Base-by-base conservation (phyloP, 2,329 filamentous ascomycete genomes). In the Fusarium xylarioides region DNA sequence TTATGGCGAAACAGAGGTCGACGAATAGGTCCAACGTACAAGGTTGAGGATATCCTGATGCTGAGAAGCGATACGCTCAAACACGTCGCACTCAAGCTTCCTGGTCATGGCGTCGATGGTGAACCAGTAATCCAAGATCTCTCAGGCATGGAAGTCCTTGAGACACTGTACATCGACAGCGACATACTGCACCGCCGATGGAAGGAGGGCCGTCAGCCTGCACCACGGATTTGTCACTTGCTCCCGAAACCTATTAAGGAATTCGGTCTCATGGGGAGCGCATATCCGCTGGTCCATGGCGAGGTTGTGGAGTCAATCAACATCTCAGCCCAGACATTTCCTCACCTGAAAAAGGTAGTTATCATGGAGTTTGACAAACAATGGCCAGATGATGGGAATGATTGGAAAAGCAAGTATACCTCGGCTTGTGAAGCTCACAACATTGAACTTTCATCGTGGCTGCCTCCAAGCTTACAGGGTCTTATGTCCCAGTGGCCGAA, bases 401-500 rank as follows among this genome's bases (percentile, higher is more conserved):
- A 18, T 10, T 49, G 53, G 38, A 7, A 7, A 4, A 0, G 11
- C 2, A n/a, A 4, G 14, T 11, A 40, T 44, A 10, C 49, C 32
- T 68, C 56, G 21, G 64, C 32, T n/a, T 68, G 32, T 7, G 10
- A 19, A 2, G 11, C 40, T 5, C 1, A 5, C 8, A 23, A 23
- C 14, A 49, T 68, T 11, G 12, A 32, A 14, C 26, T 55, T 16
- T 63, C 23, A 1, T 11, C 21, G 5, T 4, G 28, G n/a, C 7
- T 59, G 23, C 62, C 63, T 21, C 49, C 1, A 26, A 26, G 18
- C 32, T 15, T 19, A 52, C 16, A 21, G 32, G 0, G 0, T 10
- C 11, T 52, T 3, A 15, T 2, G 11, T 12, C 5, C 6, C 2
- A 5, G 18, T 7, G 3, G 0, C 12, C 32, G 19, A 7, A 37